Evolutionary conservation across 1,284 basidiomycete species (phyloP), one percentile per base, ranked within the genome.

Genomic region (Neolentinus lepideus): DNA sequence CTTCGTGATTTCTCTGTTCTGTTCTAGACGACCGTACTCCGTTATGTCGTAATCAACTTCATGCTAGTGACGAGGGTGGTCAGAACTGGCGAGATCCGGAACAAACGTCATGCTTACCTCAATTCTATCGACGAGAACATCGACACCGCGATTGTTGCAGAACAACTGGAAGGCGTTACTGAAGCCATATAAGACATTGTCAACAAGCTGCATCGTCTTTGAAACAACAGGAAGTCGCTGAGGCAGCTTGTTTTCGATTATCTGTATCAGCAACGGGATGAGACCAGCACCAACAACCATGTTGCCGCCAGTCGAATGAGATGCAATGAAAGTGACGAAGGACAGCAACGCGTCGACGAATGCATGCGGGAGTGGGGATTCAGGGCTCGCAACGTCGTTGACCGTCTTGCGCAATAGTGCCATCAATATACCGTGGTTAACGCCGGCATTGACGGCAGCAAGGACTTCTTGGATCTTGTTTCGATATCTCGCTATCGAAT

Each of bases 231-330:
- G 76, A 53, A 92, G 74, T 38, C 89, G 78, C 57, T 80, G 78
- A 0, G 84, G 77, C 48, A 84, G 74, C 60, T 78, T 81, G 24
- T 88, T 90, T 69, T 92, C 88, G 63, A 95, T 85, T 54, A 96
- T 76, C 64, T 96, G 91, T 54, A 97, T 86, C 14, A 99, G 78
- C 8, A 96, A 75, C 1, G 93, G 92, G 27, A 99, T 81, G 48
- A 98, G 75, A 2, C 97, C 97, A n/a, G 97, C 95, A n/a, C 93
- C 91, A 56, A 98, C 90, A 46, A 98, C 85, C 88, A 97, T 92
- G 64, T 90, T 92, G 31, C 91, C 92, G 29, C 93, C 92, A 1
- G 85, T 80, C 2, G 89, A 80, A 63, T 93, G 88, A 19, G 89
- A 88, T 12, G 92, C 86, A 60, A 99, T 82, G 71, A 86, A 93